Evolutionary conservation across 1,284 basidiomycete genomes (phyloP), one percentile per base, ranked within the genome.

Genomic region (Ustilago hordei): DNA sequence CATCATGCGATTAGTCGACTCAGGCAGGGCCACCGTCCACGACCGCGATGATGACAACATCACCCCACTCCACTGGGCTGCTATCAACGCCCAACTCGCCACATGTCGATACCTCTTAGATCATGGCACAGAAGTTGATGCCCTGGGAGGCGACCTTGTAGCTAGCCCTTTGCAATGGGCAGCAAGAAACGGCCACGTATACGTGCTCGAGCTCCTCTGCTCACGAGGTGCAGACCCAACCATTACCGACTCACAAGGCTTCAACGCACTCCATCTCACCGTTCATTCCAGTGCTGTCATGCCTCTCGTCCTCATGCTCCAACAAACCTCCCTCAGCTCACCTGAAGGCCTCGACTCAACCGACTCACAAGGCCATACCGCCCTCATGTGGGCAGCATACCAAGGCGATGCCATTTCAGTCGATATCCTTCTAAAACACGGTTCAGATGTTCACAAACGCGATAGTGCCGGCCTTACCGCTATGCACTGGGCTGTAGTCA

Each of bases 151-250:
- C 6, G 96, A 98, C 84, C 90, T 99, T 36, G 89, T 92, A n/a
- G 96, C 95, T 1, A 97, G 95, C 1, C 95, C 97, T 0, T 89
- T 99, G 88, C 96, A 98, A 86, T 99, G 97, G 97, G 95, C 96
- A 0, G 95, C 96, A 1, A 90, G 89, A 84, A 96, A 95, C 81
- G 97, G 96, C 4, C 95, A 97, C 87, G 90, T 98, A 81, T 96
- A 97, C 82, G 90, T 98, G 66, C 92, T 98, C 39, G 94, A 98
- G 79, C 89, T 98, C 28, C 90, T 99, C 74, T 90, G 98, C 76
- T 88, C 91, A 1, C 90, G 95, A 86, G 92, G 92, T 69, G 95
- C 96, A 45, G 95, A 99, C 88, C 96, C 96, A 0, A 93, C 91
- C 64, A 92, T 98, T 64, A 86, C 89, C 66, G 97, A 99, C 87